Percentiles rank a stretch among this genome's conserved stretches.
These are phyloP conservation scores for Salix viminalis DNA, from an alignment of 345 rosid species.

Conservation along the genomic window DNA sequence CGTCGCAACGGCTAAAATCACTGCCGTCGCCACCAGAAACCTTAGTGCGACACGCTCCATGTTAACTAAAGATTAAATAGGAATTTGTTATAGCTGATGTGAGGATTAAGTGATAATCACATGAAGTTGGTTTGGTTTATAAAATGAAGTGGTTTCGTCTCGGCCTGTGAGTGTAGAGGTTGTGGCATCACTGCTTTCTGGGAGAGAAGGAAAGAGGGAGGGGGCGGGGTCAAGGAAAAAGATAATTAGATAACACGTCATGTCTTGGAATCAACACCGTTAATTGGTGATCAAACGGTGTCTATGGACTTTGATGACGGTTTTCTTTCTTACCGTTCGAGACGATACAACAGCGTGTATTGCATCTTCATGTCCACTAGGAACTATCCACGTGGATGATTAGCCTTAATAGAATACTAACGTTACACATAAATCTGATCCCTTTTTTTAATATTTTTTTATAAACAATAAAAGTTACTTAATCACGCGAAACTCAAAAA, in stretches of 20 bases:
- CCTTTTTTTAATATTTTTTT: too few species aligned
- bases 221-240: not conserved
- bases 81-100: not conserved
- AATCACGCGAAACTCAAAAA: too few species aligned
- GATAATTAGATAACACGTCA: constrained; percentile 18
- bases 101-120: not conserved
- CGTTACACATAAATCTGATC: too few species aligned
- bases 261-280: constrained; percentile 19
- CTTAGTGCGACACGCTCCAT: not conserved
- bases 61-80: not conserved
- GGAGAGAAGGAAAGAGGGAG: not conserved
- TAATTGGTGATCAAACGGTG: constrained; percentile 19
- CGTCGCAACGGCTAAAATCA: not conserved
- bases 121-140: not conserved
- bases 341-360: not conserved
- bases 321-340: not conserved
- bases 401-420: not conserved
- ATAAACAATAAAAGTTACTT: too few species aligned
- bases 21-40: constrained; percentile 10
- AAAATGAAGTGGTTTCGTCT: not conserved
- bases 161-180: not conserved
- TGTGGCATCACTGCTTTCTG: not conserved
- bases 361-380: not conserved
- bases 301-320: not conserved
- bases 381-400: not conserved